A percentile compares a stretch with the other conserved stretches of the same genome.
Evolutionary conservation across 2,329 filamentous ascomycete species (phyloP).

Genomic region (Ceratocystis albifundus): DNA sequence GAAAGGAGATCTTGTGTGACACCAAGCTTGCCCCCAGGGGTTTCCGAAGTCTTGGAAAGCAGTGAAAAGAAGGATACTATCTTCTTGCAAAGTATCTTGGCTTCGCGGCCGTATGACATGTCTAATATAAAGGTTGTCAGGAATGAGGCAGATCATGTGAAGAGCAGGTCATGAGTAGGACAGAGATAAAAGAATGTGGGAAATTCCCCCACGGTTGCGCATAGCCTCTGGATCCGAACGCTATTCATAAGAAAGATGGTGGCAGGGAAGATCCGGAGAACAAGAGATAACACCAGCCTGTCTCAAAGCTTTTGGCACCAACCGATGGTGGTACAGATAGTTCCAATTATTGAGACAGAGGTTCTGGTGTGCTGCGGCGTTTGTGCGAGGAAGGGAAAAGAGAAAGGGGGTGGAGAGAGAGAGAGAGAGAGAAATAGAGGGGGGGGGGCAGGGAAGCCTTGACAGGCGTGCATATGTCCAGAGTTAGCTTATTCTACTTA

Average conservation of each 20-base stretch:
- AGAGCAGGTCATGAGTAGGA: constrained; percentile 1
- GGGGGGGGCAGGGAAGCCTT: background rate
- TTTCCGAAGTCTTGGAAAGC: constrained; percentile 87
- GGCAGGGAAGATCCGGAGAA: constrained; percentile 12
- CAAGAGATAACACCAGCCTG: background rate
- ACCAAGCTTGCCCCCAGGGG: constrained; percentile 76
- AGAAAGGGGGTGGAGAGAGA: background rate
- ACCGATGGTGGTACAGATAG: background rate
- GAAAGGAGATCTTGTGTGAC: constrained; percentile 98
- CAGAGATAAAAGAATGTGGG: background rate
- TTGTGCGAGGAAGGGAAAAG: background rate
- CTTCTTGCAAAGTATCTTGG: constrained; percentile 99
- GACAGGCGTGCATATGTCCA: background rate
- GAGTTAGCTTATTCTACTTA: constrained; percentile 33
- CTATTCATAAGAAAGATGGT: background rate
- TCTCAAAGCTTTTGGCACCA: constrained; percentile 1
- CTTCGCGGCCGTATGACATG: constrained; percentile 82
- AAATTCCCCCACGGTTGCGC: background rate
- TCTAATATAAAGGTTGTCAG: constrained; percentile 38
- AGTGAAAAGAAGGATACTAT: constrained; percentile 96
- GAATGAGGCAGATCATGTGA: constrained; percentile 20
- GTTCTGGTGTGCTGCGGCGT: background rate
- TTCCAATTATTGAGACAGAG: background rate
- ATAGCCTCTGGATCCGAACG: background rate
- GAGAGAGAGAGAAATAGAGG: no score